These are phyloP conservation scores for Colletotrichum sp. DNA, from an alignment of 2,329 filamentous ascomycete species.

Conservation along the genomic window DNA sequence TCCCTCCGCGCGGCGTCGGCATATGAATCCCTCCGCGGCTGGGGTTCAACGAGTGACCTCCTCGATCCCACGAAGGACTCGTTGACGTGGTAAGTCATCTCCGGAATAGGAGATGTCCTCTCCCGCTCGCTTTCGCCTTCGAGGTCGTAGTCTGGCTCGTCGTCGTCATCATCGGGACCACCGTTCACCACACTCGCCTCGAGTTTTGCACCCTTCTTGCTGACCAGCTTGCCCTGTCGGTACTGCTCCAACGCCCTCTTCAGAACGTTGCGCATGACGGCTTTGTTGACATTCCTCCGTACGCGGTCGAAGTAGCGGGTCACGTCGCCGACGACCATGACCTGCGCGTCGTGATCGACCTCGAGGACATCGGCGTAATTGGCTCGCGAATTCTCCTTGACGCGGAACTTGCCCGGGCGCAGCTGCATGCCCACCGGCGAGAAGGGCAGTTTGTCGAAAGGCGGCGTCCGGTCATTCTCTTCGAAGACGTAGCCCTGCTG, in stretches of 20 bases:
- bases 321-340: conserved; percentile 20
- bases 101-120: background rate
- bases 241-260: conserved; percentile 20
- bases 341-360: conserved; percentile 21
- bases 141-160: background rate
- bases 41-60: conserved; percentile 1
- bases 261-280: conserved; percentile 19
- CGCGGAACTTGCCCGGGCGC: conserved; percentile 19
- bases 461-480: conserved; percentile 17
- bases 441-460: conserved; percentile 15
- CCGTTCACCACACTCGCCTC: conserved; percentile 15
- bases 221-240: conserved; percentile 13
- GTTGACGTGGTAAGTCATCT: background rate
- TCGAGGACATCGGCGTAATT: conserved; percentile 21
- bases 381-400: conserved; percentile 17
- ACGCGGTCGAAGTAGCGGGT: conserved; percentile 18
- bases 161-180: conserved; percentile 2
- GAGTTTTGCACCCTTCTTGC: conserved; percentile 11
- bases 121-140: conserved; percentile 14
- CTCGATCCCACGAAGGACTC: background rate
- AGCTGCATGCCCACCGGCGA: conserved; percentile 18
- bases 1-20: background rate
- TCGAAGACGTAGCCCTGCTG: conserved; percentile 19
- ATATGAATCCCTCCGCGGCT: background rate
- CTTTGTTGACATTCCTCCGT: conserved; percentile 18